Conservation (phyloP, 805 yeast genomes). For the Zygotorulaspora florentina region DNA sequence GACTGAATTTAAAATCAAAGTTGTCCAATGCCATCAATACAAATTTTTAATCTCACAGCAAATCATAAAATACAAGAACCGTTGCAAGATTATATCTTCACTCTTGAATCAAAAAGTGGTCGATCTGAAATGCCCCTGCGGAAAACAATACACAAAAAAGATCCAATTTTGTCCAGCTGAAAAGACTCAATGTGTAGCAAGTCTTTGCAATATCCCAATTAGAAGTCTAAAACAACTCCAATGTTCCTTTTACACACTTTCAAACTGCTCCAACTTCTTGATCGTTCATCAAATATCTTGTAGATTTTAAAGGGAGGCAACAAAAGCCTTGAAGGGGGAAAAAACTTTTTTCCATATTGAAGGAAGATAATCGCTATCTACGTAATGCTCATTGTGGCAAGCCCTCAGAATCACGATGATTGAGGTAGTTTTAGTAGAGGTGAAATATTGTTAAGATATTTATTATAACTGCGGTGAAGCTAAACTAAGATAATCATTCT, state of each 20-base stretch:
- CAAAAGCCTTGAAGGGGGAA: conserved; percentile 2
- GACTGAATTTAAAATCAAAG: conserved; percentile 68
- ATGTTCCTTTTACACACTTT: neutral
- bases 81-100: too few relatives aligned
- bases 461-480: conserved; percentile 1
- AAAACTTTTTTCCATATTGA: conserved; percentile 1
- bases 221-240: neutral
- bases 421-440: neutral
- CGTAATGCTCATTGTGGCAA: neutral
- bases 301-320: conserved; percentile 9
- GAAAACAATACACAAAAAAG: neutral
- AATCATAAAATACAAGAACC: neutral
- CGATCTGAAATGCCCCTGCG: neutral
- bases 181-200: neutral
- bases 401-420: neutral
- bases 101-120: too few relatives aligned
- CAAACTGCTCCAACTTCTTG: neutral
- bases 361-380: neutral
- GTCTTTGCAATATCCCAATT: neutral
- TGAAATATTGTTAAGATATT: conserved; percentile 1
- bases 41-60: neutral
- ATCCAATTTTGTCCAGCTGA: neutral
- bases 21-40: conserved; percentile 32
- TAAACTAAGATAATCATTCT: conserved; percentile 4
- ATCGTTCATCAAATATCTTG: neutral